phyloP scores from a whole-genome alignment of 148 eudicot species.

The Rhododendron henanense region DNA sequence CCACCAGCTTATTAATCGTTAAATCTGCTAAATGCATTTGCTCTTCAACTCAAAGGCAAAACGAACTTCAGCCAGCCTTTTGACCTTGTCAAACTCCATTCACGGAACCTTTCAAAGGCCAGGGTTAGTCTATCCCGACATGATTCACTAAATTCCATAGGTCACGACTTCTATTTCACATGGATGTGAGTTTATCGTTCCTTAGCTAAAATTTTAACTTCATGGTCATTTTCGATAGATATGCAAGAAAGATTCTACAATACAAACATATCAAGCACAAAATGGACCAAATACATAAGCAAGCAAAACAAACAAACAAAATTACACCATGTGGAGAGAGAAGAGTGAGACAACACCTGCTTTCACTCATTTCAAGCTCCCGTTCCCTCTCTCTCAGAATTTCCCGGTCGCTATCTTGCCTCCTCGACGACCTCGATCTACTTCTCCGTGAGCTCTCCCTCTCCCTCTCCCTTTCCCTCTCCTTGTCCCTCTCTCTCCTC shows the following conservation, averaged over 20 bases:
- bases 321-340: neutral
- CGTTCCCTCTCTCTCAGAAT: conserved; percentile 31
- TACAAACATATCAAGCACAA: neutral
- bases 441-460: conserved; percentile 31
- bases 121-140: neutral
- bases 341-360: conserved; percentile 46
- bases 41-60: neutral
- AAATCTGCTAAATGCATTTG: neutral
- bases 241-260: neutral
- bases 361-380: conserved; percentile 58
- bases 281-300: neutral
- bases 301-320: neutral
- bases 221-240: neutral
- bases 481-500: conserved; percentile 12
- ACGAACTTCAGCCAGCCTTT: neutral
- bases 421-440: conserved; percentile 30
- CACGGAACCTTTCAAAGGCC: neutral
- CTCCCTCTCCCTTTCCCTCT: conserved; percentile 1
- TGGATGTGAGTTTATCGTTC: neutral
- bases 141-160: neutral
- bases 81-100: neutral
- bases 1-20: neutral
- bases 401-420: conserved; percentile 43
- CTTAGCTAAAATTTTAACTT: neutral
- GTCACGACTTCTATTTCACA: neutral